These are phyloP conservation scores for Ramaria rubella DNA, from an alignment of 768 basidiomycete species.

Conservation along the genomic window DNA sequence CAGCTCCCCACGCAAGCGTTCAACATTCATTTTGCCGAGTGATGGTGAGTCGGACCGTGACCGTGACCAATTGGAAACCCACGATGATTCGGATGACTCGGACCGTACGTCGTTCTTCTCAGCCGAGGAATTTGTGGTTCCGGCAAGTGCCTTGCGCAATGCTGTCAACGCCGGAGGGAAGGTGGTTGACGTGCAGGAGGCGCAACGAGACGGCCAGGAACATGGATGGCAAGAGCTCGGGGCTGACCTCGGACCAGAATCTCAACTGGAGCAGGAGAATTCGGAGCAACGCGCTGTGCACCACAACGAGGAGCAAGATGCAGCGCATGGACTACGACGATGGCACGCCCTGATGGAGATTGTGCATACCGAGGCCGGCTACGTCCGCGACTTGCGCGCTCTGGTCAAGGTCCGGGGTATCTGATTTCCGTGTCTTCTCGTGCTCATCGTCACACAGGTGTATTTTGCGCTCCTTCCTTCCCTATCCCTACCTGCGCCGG, in stretches of 20 bases:
- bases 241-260: background rate
- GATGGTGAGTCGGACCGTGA: background rate
- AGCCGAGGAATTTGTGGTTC: background rate
- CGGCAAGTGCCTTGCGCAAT: background rate
- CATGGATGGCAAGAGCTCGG: background rate
- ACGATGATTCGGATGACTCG: conserved; percentile 5
- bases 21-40: background rate
- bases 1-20: background rate
- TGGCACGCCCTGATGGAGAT: conserved; percentile 82
- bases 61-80: background rate
- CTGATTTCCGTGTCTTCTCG: conserved; percentile 8
- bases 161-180: background rate
- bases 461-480: conserved; percentile 55
- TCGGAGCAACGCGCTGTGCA: background rate
- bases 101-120: conserved; percentile 1
- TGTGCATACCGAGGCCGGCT: conserved; percentile 76
- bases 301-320: background rate
- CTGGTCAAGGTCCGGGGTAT: conserved; percentile 58
- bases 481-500: conserved; percentile 28
- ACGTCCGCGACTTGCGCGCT: conserved; percentile 69
- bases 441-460: conserved; percentile 37
- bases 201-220: background rate
- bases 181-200: background rate
- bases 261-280: background rate
- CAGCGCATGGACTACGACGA: conserved; percentile 13